Percentiles rank a stretch among this genome's conserved stretches.
Evolutionary conservation across 164 flowering plant species (phyloP).

Genomic region (Litsea cubeba): DNA sequence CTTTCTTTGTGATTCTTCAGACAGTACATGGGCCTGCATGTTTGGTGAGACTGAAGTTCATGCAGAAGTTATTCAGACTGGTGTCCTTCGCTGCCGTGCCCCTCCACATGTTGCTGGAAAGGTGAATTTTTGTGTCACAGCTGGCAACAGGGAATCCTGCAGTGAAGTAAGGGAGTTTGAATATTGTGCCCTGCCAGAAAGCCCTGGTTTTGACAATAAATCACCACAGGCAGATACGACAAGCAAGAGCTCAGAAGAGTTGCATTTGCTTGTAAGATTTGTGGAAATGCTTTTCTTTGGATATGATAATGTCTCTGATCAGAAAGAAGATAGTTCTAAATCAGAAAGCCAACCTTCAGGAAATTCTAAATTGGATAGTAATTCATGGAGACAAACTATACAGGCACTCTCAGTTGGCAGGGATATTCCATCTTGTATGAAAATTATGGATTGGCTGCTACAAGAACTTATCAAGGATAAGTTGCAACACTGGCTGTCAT

Average conservation of each 20-base stretch:
- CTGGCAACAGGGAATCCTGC: conserved; percentile 75
- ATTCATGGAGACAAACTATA: conserved; percentile 53
- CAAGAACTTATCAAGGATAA: conserved; percentile 80
- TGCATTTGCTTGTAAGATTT: conserved; percentile 61
- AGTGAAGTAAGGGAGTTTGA: conserved; percentile 94
- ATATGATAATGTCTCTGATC: conserved; percentile 17
- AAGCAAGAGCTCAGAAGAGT: conserved; percentile 51
- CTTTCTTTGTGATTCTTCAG: conserved; percentile 76
- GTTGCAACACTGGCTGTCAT: conserved; percentile 65
- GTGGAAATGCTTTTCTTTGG: conserved; percentile 63
- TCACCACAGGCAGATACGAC: conserved; percentile 26
- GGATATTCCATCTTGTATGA: conserved; percentile 30
- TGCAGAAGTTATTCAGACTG: conserved; percentile 64
- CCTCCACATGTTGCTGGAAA: conserved; percentile 69
- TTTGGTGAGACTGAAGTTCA: conserved; percentile 92
- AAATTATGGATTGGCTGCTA: conserved; percentile 59
- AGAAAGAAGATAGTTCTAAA: conserved; percentile 28
- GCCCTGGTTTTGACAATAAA: conserved; percentile 16
- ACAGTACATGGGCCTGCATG: conserved; percentile 73
- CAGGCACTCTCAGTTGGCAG: conserved; percentile 57
- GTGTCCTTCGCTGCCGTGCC: conserved; percentile 77
- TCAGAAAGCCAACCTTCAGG: conserved; percentile 22
- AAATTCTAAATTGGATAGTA: conserved; percentile 38
- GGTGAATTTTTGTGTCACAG: conserved; percentile 70
- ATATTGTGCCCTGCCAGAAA: conserved; percentile 39